Conservation (phyloP, 2,329 filamentous ascomycete genomes). For the Immersiporthe knoxdaviesiana region DNA sequence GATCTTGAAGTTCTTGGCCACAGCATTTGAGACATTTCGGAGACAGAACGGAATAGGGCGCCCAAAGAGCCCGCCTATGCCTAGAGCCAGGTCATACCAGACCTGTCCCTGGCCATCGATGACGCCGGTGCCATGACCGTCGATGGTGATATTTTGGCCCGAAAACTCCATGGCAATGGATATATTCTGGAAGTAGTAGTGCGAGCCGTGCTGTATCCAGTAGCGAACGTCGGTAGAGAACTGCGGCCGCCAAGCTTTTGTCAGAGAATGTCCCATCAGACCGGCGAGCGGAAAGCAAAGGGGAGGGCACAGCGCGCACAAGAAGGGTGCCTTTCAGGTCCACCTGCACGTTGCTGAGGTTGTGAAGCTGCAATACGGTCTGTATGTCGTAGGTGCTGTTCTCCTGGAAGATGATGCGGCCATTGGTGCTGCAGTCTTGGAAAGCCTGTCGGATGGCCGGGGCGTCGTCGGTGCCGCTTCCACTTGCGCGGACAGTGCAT, state of each 20-base stretch:
- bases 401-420: constrained; percentile 14
- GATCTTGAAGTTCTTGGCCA: constrained; percentile 21
- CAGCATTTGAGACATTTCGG: constrained; percentile 16
- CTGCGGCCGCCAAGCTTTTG: neutral
- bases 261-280: neutral
- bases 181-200: constrained; percentile 24
- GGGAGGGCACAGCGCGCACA: neutral
- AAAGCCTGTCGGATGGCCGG: constrained; percentile 19
- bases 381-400: constrained; percentile 19
- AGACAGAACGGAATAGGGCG: constrained; percentile 19
- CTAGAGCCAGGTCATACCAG: constrained; percentile 21
- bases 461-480: constrained; percentile 11
- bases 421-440: constrained; percentile 11
- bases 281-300: neutral
- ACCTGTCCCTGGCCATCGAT: constrained; percentile 20
- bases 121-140: constrained; percentile 17
- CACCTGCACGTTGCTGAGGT: constrained; percentile 22
- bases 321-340: constrained; percentile 19
- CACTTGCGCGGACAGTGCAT: constrained; percentile 10
- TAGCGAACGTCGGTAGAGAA: constrained; percentile 20
- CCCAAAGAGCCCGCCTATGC: constrained; percentile 18
- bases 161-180: constrained; percentile 23
- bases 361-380: constrained; percentile 17
- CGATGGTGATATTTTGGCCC: constrained; percentile 13
- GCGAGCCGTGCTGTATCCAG: constrained; percentile 22